phyloP scores from a whole-genome alignment of 805 yeast species.

The Candida ortonii region DNA sequence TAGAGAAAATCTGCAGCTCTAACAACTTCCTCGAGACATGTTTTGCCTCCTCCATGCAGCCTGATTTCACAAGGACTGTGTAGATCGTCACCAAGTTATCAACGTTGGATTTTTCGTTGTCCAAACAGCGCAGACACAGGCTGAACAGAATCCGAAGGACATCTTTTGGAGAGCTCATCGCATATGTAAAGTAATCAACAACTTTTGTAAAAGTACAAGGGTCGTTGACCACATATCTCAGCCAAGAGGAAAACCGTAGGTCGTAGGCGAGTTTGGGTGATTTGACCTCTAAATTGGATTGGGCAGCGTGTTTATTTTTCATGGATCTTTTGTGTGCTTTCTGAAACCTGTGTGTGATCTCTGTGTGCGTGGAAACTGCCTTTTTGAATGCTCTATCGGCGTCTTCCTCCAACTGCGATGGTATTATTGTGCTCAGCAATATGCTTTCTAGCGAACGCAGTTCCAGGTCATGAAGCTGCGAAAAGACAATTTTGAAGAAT shows the following conservation, averaged over 20 bases:
- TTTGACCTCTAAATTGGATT: background rate
- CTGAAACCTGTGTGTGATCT: slow-evolving; percentile 7
- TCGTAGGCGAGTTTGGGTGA: background rate
- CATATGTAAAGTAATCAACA: slow-evolving; percentile 7
- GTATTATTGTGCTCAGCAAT: slow-evolving; percentile 12
- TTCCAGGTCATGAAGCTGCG: slow-evolving; percentile 17
- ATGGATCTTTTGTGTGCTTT: background rate
- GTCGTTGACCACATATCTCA: slow-evolving; percentile 6
- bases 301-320: too few species aligned
- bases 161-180: background rate
- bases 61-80: slow-evolving; percentile 9
- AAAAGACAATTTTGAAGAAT: slow-evolving; percentile 14
- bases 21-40: slow-evolving; percentile 4
- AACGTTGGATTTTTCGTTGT: background rate
- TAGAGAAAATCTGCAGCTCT: background rate
- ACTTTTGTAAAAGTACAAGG: slow-evolving; percentile 4
- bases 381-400: slow-evolving; percentile 4
- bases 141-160: too few species aligned
- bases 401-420: slow-evolving; percentile 2
- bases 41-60: slow-evolving; percentile 9
- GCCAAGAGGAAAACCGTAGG: slow-evolving; percentile 9
- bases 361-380: slow-evolving; percentile 4
- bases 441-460: slow-evolving; percentile 10
- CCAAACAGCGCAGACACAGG: background rate
- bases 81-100: slow-evolving; percentile 8